Evolutionary conservation across 2,329 filamentous ascomycete genomes (phyloP).

Genomic region (Microascus cirrosus): DNA sequence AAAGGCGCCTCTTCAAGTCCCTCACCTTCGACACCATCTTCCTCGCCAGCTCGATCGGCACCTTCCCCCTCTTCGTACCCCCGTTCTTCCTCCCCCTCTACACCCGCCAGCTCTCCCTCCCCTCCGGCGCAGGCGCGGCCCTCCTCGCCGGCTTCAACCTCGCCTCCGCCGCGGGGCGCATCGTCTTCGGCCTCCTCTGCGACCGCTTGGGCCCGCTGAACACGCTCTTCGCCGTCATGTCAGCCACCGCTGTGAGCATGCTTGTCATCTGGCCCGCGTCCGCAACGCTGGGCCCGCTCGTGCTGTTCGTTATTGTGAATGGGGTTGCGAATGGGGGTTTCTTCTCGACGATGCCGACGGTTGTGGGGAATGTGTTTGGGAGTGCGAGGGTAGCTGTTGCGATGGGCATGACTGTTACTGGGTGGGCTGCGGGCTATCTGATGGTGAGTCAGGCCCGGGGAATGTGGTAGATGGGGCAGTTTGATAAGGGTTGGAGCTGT

Average conservation of each 20-base stretch:
- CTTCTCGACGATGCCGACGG: slow-evolving; percentile 53
- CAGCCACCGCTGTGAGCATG: slow-evolving; percentile 45
- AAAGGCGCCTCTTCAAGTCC: slow-evolving; percentile 38
- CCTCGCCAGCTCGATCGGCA: slow-evolving; percentile 39
- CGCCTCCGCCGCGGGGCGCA: slow-evolving; percentile 44
- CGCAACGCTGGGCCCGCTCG: slow-evolving; percentile 37
- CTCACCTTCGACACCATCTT: slow-evolving; percentile 40
- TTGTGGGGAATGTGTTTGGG: slow-evolving; percentile 48
- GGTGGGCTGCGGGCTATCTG: slow-evolving; percentile 50
- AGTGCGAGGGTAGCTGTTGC: slow-evolving; percentile 40
- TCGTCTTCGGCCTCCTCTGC: slow-evolving; percentile 40
- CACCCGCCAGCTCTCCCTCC: slow-evolving; percentile 40
- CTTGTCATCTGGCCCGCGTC: slow-evolving; percentile 51
- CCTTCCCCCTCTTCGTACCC: slow-evolving; percentile 49
- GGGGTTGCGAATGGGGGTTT: slow-evolving; percentile 51
- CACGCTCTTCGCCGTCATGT: slow-evolving; percentile 35
- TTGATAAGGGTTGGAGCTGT: neutral
- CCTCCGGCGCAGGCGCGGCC: slow-evolving; percentile 39
- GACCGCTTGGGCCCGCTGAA: slow-evolving; percentile 46
- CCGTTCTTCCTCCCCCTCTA: slow-evolving; percentile 52
- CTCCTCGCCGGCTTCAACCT: slow-evolving; percentile 52
- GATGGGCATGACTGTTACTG: slow-evolving; percentile 51
- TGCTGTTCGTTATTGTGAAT: slow-evolving; percentile 48
- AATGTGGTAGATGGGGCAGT: slow-evolving; percentile 8
- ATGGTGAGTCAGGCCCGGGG: slow-evolving; percentile 24